These are phyloP conservation scores for Fusarium sp. DNA, from an alignment of 2,329 filamentous ascomycete species.

Conservation along the genomic window DNA sequence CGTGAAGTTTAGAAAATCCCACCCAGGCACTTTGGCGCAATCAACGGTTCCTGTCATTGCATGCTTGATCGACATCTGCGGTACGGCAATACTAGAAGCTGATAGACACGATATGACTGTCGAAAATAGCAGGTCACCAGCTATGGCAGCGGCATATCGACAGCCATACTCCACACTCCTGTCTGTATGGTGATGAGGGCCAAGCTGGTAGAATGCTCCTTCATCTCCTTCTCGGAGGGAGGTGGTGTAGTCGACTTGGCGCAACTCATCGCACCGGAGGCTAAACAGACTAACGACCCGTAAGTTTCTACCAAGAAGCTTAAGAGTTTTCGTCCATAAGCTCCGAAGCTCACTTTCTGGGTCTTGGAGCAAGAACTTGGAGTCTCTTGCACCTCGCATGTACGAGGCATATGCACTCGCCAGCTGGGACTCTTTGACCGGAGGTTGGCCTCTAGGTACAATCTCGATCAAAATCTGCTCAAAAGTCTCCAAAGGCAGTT, in stretches of 20 bases:
- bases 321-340: not conserved
- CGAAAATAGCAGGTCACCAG: not conserved
- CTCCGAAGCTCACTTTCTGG: not conserved
- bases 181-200: not conserved
- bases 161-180: not conserved
- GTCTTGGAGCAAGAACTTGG: not conserved
- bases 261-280: not conserved
- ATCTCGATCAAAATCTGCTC: not conserved
- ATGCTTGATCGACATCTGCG: not conserved
- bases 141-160: not conserved
- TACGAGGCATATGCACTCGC: not conserved
- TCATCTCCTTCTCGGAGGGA: accelerated
- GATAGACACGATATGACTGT: not conserved
- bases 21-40: not conserved
- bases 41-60: not conserved
- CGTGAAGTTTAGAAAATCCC: not conserved
- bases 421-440: not conserved
- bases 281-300: not conserved
- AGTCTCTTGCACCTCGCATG: not conserved
- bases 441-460: accelerated
- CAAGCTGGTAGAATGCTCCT: not conserved
- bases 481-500: not conserved
- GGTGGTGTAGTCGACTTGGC: not conserved
- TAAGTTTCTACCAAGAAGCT: not conserved
- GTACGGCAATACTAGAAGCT: not conserved